These are phyloP conservation scores for Penicillium sp. DNA, from an alignment of 2,329 filamentous ascomycete species.

Conservation along the genomic window DNA sequence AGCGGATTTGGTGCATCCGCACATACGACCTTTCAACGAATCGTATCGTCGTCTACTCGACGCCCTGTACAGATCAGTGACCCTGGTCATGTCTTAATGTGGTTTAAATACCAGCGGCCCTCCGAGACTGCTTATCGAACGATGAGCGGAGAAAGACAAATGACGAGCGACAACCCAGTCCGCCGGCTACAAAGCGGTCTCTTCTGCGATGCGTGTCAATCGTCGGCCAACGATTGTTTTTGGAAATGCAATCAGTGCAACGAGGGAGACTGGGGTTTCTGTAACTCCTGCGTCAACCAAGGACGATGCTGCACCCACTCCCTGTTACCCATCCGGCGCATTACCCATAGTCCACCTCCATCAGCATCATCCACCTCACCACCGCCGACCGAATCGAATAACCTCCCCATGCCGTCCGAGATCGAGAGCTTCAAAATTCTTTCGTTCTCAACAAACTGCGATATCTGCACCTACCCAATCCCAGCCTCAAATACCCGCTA, in stretches of 20 bases:
- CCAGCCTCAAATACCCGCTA: conserved; percentile 67
- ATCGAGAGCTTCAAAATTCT: conserved; percentile 63
- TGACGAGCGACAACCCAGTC: conserved; percentile 67
- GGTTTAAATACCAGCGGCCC: conserved; percentile 36
- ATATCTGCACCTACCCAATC: conserved; percentile 73
- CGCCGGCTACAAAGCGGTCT: conserved; percentile 72
- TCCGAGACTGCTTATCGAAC: conserved; percentile 25
- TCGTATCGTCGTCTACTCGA: conserved; percentile 33
- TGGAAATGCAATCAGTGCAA: conserved; percentile 90
- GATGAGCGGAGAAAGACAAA: conserved; percentile 45
- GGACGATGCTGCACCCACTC: conserved; percentile 79
- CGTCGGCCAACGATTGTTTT: conserved; percentile 77
- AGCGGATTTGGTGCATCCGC: conserved; percentile 80
- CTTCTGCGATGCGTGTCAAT: conserved; percentile 76
- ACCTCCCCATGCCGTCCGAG: conserved; percentile 37
- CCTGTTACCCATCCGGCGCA: conserved; percentile 71
- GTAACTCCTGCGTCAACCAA: conserved; percentile 80
- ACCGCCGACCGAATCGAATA: conserved; percentile 22
- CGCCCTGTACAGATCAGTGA: conserved; percentile 14
- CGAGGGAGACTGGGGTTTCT: conserved; percentile 92
- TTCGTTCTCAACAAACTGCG: conserved; percentile 73
- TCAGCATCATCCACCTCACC: conserved; percentile 10
- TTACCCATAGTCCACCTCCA: conserved; percentile 33
- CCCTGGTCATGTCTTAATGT: conserved; percentile 54
- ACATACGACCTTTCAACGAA: conserved; percentile 64